Conservation (phyloP, 164 flowering plant species). For the Piper betle region DNA sequence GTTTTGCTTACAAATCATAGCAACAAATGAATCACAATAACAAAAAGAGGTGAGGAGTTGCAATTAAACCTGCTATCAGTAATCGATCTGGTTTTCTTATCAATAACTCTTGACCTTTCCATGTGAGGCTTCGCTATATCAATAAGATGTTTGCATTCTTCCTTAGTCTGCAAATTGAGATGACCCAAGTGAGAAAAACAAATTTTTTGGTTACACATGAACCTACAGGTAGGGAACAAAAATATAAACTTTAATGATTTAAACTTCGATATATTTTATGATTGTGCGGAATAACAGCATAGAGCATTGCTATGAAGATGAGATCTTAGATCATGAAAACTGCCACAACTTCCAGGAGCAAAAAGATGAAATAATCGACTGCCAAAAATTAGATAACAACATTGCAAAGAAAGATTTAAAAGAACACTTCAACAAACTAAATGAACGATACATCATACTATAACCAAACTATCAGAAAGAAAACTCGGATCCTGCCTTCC, state of each 20-base stretch:
- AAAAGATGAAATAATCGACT: no score
- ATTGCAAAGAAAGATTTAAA: no score
- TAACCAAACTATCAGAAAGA: no score
- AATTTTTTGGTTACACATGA: background rate
- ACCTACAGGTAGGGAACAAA: background rate
- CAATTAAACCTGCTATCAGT: slow-evolving; percentile 83
- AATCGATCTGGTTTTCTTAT: slow-evolving; percentile 69
- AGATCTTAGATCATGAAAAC: no score
- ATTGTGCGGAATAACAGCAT: no score
- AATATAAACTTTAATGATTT: background rate
- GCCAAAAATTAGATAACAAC: no score
- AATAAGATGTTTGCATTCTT: slow-evolving; percentile 80
- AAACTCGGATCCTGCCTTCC: no score
- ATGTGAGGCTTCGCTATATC: slow-evolving; percentile 73
- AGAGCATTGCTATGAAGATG: no score
- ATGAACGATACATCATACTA: no score
- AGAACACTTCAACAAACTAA: no score
- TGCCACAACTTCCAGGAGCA: no score
- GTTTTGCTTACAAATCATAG: background rate
- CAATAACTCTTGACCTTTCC: slow-evolving; percentile 83
- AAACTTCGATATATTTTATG: background rate
- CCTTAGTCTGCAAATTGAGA: slow-evolving; percentile 45
- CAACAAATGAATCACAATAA: background rate
- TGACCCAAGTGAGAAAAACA: no score
- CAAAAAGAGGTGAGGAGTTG: background rate